These are phyloP conservation scores for Kwoniella europaea DNA, from an alignment of 768 basidiomycete species.

Conservation along the genomic window DNA sequence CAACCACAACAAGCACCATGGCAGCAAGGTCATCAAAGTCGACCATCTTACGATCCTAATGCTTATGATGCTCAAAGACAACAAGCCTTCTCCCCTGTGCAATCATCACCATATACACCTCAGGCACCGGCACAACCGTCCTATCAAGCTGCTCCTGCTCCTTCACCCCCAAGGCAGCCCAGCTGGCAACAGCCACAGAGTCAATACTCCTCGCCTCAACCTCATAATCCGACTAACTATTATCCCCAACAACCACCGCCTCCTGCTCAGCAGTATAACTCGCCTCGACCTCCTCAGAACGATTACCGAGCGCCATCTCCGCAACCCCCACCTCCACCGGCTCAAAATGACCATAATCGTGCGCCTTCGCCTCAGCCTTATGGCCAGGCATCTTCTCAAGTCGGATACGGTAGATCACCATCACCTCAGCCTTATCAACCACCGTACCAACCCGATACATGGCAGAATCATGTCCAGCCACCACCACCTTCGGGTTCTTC, in stretches of 20 bases:
- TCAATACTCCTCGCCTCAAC: constrained; percentile 8
- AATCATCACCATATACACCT: constrained; percentile 18
- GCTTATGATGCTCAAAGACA: constrained; percentile 7
- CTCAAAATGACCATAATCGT: constrained; percentile 10
- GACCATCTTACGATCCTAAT: constrained; percentile 5
- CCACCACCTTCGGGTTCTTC: constrained; percentile 10
- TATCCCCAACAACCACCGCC: constrained; percentile 23
- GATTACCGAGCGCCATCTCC: constrained; percentile 14
- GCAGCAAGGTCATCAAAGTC: constrained; percentile 26
- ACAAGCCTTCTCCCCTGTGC: constrained; percentile 4
- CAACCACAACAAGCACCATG: constrained; percentile 13
- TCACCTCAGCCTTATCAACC: constrained; percentile 18
- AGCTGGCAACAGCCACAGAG: constrained; percentile 19
- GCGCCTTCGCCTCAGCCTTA: constrained; percentile 21
- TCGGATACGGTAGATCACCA: constrained; percentile 12
- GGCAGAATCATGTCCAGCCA: constrained; percentile 6
- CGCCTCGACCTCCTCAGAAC: constrained; percentile 13
- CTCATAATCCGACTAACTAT: constrained; percentile 1
- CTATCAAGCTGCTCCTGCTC: constrained; percentile 11
- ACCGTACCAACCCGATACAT: constrained; percentile 3
- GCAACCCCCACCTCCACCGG: constrained; percentile 17
- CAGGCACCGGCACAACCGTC: constrained; percentile 2
- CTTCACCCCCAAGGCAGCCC: constrained; percentile 6
- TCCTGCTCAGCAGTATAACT: background rate
- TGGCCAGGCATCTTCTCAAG: background rate